phyloP scores from a whole-genome alignment of 306 rosid genomes.

The Pueraria montana region DNA sequence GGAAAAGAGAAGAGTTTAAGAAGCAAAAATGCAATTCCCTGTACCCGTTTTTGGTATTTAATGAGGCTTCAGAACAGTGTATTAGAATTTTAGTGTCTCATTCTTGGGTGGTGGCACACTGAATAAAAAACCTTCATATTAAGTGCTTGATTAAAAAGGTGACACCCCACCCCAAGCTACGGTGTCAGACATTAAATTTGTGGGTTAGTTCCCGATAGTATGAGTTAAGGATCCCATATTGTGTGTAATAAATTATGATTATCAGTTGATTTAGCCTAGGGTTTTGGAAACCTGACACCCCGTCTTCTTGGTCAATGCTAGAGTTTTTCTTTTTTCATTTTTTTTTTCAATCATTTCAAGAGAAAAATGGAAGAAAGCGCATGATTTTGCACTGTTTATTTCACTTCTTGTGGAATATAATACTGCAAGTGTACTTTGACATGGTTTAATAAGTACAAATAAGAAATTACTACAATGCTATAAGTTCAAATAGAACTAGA shows the following conservation, averaged over 20 bases:
- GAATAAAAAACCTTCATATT: slow-evolving; percentile 34
- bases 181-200: slow-evolving; percentile 54
- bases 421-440: not conserved
- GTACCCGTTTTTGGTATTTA: slow-evolving; percentile 53
- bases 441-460: not conserved
- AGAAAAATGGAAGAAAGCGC: not conserved
- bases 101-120: slow-evolving; percentile 33
- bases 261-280: slow-evolving; percentile 60
- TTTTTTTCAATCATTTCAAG: slow-evolving; percentile 37
- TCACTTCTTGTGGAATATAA: not conserved
- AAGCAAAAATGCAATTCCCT: slow-evolving; percentile 52
- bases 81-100: slow-evolving; percentile 52
- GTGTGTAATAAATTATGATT: slow-evolving; percentile 39
- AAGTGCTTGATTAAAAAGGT: slow-evolving; percentile 29
- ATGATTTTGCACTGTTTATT: not conserved
- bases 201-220: slow-evolving; percentile 51
- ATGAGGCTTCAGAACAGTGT: slow-evolving; percentile 57
- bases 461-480: too few species aligned
- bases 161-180: slow-evolving; percentile 37
- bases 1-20: not conserved
- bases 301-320: slow-evolving; percentile 49
- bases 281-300: slow-evolving; percentile 56
- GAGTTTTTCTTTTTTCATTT: slow-evolving; percentile 9
- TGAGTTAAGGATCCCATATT: slow-evolving; percentile 49
- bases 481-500: too few species aligned